Evolutionary conservation across 2,329 filamentous ascomycete genomes (phyloP), one percentile per base, ranked within the genome.

Genomic region (Plenodomus biglobosus): DNA sequence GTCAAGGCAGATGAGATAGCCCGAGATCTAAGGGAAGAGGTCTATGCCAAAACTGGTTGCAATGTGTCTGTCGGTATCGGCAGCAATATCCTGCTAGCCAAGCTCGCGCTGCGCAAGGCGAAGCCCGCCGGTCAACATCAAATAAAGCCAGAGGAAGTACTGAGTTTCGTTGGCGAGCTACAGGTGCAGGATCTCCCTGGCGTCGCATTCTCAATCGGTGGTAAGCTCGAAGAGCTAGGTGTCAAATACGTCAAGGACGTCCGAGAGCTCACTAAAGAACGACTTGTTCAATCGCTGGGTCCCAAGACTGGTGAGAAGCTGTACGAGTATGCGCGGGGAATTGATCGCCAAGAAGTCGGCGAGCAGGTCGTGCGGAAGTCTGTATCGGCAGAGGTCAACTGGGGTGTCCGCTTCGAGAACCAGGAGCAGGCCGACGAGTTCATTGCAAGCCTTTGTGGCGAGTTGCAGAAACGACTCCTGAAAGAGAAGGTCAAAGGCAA

Each of bases 341-440:
- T 97, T 40, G 94, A 99, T 71, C 81, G 80, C 41, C 80, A 84
- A 1, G 90, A 96, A 69, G 90, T 97, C 5, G 92, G 92, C 24
- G 88, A 92, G 48, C 88, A 95, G 64, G 83, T 87, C 0, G 78
- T 90, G 15, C 85, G 94, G 44, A 99, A 97, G 67, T 97, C 92
- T 0, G 90, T 99, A 0, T 97, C 94, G 1, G 92, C 92, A 1
- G 94, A 99, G 69, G 90, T 99, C 53, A 99, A 94, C 62, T 99
- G 94, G 94, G 94, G 95, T 2, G 95, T 99, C 46, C 85, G 94
- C 5, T 99, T 99, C 67, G 84, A 94, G 58, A 95, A 82, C 51
- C 90, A 96, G 64, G 80, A 83, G n/a, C 92, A 99, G 71, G 92
- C 91, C 0, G 92, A 97, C 50, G 90, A 95, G 56, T 99, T 99